phyloP scores from a whole-genome alignment of 2,329 filamentous ascomycete species.

The Nemania bipapillata region DNA sequence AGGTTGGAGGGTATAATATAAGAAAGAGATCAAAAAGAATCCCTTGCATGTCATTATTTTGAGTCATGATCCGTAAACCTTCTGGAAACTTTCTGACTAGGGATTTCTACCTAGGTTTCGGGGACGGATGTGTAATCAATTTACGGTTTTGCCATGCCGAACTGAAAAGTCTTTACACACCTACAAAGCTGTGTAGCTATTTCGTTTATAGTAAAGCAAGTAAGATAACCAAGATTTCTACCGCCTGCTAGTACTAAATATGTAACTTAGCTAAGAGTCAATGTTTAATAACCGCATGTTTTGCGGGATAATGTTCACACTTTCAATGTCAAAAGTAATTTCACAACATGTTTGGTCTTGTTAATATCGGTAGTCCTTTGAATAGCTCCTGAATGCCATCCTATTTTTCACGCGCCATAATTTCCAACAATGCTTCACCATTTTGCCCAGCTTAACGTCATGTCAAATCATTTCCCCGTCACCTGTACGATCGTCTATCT shows the following conservation, averaged over 20 bases:
- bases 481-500: neutral
- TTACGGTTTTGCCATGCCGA: too few species aligned
- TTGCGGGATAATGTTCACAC: too few species aligned
- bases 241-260: too few species aligned
- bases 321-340: neutral
- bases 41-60: neutral
- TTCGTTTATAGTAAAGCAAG: too few species aligned
- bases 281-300: too few species aligned
- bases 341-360: neutral
- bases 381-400: neutral
- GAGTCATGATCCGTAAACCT: neutral
- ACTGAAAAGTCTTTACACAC: too few species aligned
- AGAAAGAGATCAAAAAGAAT: conserved; percentile 28
- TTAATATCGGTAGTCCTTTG: neutral
- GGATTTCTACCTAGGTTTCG: too few species aligned
- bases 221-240: too few species aligned
- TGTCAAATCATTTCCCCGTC: neutral
- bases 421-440: neutral
- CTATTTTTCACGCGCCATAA: neutral
- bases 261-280: too few species aligned
- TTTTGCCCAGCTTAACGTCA: neutral
- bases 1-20: conserved; percentile 48
- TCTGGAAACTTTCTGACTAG: neutral
- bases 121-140: too few species aligned
- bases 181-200: too few species aligned